A percentile compares a stretch with the other conserved stretches of the same genome.
These are phyloP conservation scores for Penicillium vulpinum DNA, from an alignment of 2,329 filamentous ascomycete genomes.

Conservation along the genomic window DNA sequence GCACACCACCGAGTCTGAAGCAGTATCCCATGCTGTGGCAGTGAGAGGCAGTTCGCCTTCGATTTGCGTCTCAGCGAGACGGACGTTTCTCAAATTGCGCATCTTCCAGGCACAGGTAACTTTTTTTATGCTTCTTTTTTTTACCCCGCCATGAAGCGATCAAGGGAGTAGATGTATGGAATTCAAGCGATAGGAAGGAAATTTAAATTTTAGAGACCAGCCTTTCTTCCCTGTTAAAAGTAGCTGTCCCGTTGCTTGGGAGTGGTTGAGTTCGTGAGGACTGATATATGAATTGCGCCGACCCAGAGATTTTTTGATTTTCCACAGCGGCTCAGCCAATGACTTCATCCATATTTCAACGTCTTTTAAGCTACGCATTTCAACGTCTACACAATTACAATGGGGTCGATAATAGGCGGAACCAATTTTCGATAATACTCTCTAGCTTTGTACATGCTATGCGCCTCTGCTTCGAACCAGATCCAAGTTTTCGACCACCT, in stretches of 20 bases:
- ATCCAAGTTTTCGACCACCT: constrained; percentile 24
- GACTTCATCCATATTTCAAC: constrained; percentile 46
- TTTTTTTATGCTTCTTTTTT: constrained; percentile 21
- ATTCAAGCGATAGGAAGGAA: not conserved
- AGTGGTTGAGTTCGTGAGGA: constrained; percentile 21
- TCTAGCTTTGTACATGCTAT: constrained; percentile 45
- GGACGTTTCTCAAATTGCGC: constrained; percentile 84
- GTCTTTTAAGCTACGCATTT: constrained; percentile 18
- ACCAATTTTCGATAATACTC: constrained; percentile 32
- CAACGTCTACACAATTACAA: constrained; percentile 22
- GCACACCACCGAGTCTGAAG: constrained; percentile 74
- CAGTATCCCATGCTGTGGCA: constrained; percentile 81
- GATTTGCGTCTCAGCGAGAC: constrained; percentile 65
- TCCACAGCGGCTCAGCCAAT: constrained; percentile 42
- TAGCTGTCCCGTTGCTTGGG: not conserved
- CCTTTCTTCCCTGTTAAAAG: not conserved
- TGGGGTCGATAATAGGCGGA: constrained; percentile 7
- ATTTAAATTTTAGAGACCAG: not conserved
- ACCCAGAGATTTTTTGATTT: constrained; percentile 42
- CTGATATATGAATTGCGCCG: constrained; percentile 29
- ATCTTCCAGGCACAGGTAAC: constrained; percentile 53
- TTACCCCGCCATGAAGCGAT: constrained; percentile 41
- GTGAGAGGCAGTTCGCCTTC: constrained; percentile 64
- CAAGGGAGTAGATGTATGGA: constrained; percentile 10
- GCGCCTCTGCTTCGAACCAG: constrained; percentile 27